Percentiles rank a stretch among this genome's conserved stretches.
Conservation (phyloP, 2,329 filamentous ascomycete genomes). For the Aspergillus neoniger region DNA sequence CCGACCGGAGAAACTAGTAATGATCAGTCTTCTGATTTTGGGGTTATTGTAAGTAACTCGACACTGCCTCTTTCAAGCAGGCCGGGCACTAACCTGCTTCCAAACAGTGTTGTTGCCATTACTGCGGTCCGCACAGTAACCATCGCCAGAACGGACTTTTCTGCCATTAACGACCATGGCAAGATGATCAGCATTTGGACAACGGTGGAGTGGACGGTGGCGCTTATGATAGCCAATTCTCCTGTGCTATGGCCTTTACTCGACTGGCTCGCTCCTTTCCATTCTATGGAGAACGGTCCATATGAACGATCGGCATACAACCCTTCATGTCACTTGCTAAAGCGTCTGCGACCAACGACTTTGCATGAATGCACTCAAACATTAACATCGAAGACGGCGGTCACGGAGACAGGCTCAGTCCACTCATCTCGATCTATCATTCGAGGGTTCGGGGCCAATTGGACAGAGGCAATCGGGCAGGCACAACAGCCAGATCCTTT, state of each 20-base stretch:
- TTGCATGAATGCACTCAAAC: not conserved
- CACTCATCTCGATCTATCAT: slow-evolving; percentile 6
- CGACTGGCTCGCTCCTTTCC: not conserved
- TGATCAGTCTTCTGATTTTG: not conserved
- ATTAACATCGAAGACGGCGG: not conserved
- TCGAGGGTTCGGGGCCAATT: not conserved
- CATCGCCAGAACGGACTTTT: not conserved
- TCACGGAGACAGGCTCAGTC: slow-evolving; percentile 1
- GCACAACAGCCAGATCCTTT: not conserved
- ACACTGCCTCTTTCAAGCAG: not conserved
- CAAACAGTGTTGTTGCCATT: not conserved
- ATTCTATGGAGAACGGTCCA: not conserved
- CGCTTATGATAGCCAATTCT: slow-evolving; percentile 8
- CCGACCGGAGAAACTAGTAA: slow-evolving; percentile 1
- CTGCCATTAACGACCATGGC: not conserved
- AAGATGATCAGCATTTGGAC: slow-evolving; percentile 13
- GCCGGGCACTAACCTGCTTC: not conserved
- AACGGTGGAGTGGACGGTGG: slow-evolving; percentile 4
- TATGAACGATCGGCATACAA: not conserved
- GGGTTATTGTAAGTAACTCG: slow-evolving; percentile 3
- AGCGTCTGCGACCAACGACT: not conserved
- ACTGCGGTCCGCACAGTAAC: not conserved
- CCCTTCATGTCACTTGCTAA: not conserved
- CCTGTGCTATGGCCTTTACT: not conserved
- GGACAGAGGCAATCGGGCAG: slow-evolving; percentile 2